These are phyloP conservation scores for Tirmania nivea DNA, from an alignment of 495 filamentous ascomycete species.

Conservation along the genomic window DNA sequence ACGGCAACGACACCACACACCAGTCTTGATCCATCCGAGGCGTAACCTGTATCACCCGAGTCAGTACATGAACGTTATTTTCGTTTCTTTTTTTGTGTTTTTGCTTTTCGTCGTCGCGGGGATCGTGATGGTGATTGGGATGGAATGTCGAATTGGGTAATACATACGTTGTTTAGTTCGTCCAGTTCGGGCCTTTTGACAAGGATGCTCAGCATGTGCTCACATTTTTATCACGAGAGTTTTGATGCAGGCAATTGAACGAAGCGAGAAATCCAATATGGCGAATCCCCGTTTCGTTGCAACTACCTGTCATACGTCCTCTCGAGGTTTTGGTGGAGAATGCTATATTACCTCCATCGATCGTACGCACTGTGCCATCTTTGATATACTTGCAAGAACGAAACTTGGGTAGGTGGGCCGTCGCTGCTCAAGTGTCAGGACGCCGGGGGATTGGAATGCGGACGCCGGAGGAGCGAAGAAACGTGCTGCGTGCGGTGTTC, in stretches of 20 bases:
- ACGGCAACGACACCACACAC: conserved; percentile 87
- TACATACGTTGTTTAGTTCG: conserved; percentile 62
- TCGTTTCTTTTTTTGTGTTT: not conserved
- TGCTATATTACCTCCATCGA: not conserved
- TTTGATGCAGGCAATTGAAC: not conserved
- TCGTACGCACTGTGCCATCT: not conserved
- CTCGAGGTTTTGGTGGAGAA: not conserved
- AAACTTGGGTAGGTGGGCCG: too few relatives aligned
- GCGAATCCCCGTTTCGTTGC: not conserved
- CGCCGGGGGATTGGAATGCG: too few relatives aligned
- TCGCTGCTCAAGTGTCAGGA: too few relatives aligned
- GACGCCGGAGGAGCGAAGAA: too few relatives aligned
- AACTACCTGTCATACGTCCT: too few relatives aligned
- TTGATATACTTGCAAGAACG: not conserved
- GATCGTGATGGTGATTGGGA: not conserved
- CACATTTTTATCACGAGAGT: not conserved
- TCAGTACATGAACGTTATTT: not conserved
- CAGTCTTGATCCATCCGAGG: conserved; percentile 72
- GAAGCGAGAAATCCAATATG: not conserved
- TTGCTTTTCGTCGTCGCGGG: not conserved
- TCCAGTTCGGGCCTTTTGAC: conserved; percentile 46
- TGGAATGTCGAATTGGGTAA: conserved; percentile 2
- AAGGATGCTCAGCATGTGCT: not conserved
- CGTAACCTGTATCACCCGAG: conserved; percentile 43
- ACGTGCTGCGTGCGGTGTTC: too few relatives aligned